These are phyloP conservation scores for Posidonia australis DNA, from an alignment of 106 monocot species.

Conservation along the genomic window DNA sequence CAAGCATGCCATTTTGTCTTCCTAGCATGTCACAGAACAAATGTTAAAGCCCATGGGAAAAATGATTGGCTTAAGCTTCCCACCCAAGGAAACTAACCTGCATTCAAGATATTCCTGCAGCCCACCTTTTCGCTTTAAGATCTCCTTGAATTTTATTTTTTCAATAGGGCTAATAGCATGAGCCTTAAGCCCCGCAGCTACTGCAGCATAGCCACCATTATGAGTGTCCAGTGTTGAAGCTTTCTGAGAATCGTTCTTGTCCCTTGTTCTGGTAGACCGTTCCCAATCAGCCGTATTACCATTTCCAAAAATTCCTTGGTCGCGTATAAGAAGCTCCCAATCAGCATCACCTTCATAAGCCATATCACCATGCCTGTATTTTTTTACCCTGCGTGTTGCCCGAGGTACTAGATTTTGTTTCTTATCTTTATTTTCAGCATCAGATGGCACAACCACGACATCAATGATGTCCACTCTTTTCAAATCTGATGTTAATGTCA, in stretches of 20 bases:
- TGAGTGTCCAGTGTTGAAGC: background rate
- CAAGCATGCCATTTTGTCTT: too few species aligned
- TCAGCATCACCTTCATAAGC: conserved; percentile 91
- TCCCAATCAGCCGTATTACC: conserved; percentile 14
- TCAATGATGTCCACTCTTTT: background rate
- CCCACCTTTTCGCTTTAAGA: conserved; percentile 84
- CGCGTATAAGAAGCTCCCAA: conserved; percentile 63
- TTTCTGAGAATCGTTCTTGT: conserved; percentile 17
- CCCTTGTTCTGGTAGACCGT: conserved; percentile 23
- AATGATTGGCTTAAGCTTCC: background rate
- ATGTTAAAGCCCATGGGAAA: too few species aligned
- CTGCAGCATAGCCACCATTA: conserved; percentile 40
- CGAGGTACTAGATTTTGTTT: conserved; percentile 22
- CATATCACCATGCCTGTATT: conserved; percentile 66
- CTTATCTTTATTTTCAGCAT: conserved; percentile 20
- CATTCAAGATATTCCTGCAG: conserved; percentile 78
- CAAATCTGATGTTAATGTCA: background rate
- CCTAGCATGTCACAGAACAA: too few species aligned
- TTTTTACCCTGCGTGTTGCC: conserved; percentile 31
- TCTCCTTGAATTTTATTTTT: conserved; percentile 83
- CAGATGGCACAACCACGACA: background rate
- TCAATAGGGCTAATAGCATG: conserved; percentile 59
- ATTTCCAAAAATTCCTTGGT: conserved; percentile 42
- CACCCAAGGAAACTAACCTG: conserved; percentile 51
- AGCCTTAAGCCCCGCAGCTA: conserved; percentile 80